phyloP scores from a whole-genome alignment of 805 yeast species.

The Myxozyma neotropica region DNA sequence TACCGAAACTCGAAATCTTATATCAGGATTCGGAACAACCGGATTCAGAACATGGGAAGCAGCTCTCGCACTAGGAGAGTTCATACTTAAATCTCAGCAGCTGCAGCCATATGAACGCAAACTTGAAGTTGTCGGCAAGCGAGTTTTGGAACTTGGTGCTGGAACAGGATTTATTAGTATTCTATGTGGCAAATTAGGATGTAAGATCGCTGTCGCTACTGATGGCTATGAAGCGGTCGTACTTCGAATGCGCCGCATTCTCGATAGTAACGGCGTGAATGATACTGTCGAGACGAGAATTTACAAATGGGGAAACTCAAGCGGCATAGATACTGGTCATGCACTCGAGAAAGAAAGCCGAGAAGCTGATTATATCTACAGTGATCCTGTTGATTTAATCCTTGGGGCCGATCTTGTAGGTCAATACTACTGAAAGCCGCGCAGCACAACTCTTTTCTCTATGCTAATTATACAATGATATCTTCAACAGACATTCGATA shows the following conservation, averaged over 20 bases:
- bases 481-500: conserved; percentile 63
- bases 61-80: conserved; percentile 65
- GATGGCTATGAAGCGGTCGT: conserved; percentile 69
- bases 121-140: conserved; percentile 28
- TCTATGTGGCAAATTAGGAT: conserved; percentile 36
- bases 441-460: neutral
- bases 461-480: neutral
- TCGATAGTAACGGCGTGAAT: conserved; percentile 41
- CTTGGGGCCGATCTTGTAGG: conserved; percentile 76
- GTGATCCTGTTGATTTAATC: conserved; percentile 49
- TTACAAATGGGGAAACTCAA: conserved; percentile 50
- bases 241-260: conserved; percentile 41
- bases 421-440: no score
- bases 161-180: conserved; percentile 86
- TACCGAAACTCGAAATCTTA: conserved; percentile 36
- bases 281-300: conserved; percentile 46
- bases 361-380: conserved; percentile 14
- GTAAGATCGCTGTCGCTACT: conserved; percentile 51
- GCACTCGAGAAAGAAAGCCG: conserved; percentile 18
- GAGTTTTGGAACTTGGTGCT: conserved; percentile 74
- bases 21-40: conserved; percentile 64
- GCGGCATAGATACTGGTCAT: conserved; percentile 42
- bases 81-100: conserved; percentile 41
- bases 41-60: conserved; percentile 96
- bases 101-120: neutral